Percentiles rank a stretch among this genome's conserved stretches.
Conservation (phyloP, 2,329 filamentous ascomycete species). For the Lecanicillium sp. region DNA sequence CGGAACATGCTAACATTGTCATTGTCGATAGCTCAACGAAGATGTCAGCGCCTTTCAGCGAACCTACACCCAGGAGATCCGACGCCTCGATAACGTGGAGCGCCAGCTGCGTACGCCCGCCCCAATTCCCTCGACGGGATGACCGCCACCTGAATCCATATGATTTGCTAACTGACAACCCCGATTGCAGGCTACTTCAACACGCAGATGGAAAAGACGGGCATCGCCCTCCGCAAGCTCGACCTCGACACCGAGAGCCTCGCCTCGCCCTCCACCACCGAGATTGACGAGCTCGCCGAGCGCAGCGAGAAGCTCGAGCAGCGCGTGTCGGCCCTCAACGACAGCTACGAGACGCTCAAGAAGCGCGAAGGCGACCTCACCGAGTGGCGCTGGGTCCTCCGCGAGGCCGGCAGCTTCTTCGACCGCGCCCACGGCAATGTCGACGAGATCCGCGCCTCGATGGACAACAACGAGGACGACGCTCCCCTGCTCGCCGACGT, state of each 20-base stretch:
- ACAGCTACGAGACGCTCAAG: constrained; percentile 98
- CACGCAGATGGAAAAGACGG: constrained; percentile 88
- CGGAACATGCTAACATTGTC: constrained; percentile 12
- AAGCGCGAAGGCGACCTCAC: constrained; percentile 94
- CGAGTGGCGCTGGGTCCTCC: constrained; percentile 96
- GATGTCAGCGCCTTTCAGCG: constrained; percentile 92
- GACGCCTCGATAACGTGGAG: constrained; percentile 95
- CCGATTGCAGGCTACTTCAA: constrained; percentile 74
- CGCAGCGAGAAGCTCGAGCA: constrained; percentile 89
- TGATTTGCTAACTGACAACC: constrained; percentile 25
- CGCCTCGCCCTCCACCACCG: constrained; percentile 80
- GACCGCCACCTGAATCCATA: constrained; percentile 8
- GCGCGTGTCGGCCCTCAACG: constrained; percentile 84
- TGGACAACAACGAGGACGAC: constrained; percentile 70
- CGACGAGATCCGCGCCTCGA: constrained; percentile 89
- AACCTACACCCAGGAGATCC: constrained; percentile 96
- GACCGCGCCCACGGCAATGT: constrained; percentile 93
- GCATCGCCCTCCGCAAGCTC: constrained; percentile 79
- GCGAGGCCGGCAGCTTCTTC: constrained; percentile 95
- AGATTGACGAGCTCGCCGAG: constrained; percentile 94
- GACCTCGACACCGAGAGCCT: constrained; percentile 85
- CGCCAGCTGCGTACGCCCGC: constrained; percentile 78
- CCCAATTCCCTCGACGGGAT: constrained; percentile 8
- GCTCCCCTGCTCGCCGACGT: constrained; percentile 89
- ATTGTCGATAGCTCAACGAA: constrained; percentile 67